Evolutionary conservation across 306 rosid species (phyloP), one percentile per base, ranked within the genome.

Genomic region (Oemleria cerasiformis): DNA sequence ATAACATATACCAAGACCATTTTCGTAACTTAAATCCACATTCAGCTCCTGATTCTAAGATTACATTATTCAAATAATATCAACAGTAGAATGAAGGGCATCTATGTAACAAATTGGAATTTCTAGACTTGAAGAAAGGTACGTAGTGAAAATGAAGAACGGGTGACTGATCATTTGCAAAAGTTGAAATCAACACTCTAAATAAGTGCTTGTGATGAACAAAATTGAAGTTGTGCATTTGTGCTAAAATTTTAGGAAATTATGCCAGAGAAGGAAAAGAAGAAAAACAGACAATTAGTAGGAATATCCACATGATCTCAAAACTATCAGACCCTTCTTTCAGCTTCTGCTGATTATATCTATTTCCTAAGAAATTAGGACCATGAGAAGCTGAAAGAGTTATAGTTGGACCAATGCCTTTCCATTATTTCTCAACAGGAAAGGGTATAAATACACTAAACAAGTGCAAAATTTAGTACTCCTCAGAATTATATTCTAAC

Each of bases 101-200:
- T 23, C 12, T 51, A n/a, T 51, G 4, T 48, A 38, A 51, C 17
- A 13, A 1, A 38, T 0, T 4, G 14, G 40, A 39, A 8, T 30
- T 30, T 30, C 36, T 30, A 54, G 73, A 68, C 63, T 19, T 68
- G 13, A 6, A 38, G 50, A 68, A 19, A 50, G 13, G 9, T 4
- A 53, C 39, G 19, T 14, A n/a, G 17, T 21, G 48, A 11, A 53
- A 15, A 69, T 5, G 54, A 70, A 21, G 34, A 54, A 53, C 5
- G 13, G 5, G 6, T 53, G 39, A 25, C 43, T 0, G 0, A 16
- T 54, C 17, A 6, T 41, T 41, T 5, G 16, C 21, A 23, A 54
- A 41, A 20, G 40, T 23, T 41, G n/a, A 70, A 57, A 57, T 40
- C 25, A 9, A 69, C 73, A 40, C 54, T 40, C 58, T 39, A 50